These are phyloP conservation scores for Sisymbrium altissimum DNA, from an alignment of 345 rosid species.

Conservation along the genomic window DNA sequence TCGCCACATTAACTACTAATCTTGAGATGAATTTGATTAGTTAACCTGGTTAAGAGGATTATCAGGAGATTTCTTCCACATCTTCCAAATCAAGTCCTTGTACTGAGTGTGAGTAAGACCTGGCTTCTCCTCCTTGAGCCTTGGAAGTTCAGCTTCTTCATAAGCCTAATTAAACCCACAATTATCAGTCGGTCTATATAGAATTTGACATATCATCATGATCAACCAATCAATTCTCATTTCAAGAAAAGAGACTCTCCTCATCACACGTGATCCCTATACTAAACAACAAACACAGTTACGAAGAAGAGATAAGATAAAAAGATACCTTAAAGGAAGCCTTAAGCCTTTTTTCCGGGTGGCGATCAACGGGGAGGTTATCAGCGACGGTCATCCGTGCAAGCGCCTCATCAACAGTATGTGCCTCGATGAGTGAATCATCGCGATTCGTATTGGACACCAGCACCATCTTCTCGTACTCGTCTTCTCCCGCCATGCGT, in stretches of 20 bases:
- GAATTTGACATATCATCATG: too few species aligned
- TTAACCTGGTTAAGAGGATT: slow-evolving; percentile 92
- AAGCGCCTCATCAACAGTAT: slow-evolving; percentile 81
- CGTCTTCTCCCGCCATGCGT: slow-evolving; percentile 81
- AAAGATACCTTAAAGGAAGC: slow-evolving; percentile 94
- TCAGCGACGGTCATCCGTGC: slow-evolving; percentile 67
- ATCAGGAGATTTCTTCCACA: slow-evolving; percentile 99
- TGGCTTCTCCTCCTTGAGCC: slow-evolving; percentile 89
- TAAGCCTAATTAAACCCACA: slow-evolving; percentile 49
- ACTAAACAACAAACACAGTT: too few species aligned
- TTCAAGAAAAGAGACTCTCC: too few species aligned
- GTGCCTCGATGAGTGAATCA: slow-evolving; percentile 79
- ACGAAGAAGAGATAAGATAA: too few species aligned
- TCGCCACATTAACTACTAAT: too few species aligned
- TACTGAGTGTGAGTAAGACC: slow-evolving; percentile 96
- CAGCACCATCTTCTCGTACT: slow-evolving; percentile 78
- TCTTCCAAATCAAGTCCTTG: slow-evolving; percentile 96
- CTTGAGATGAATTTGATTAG: not conserved
- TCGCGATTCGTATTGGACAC: slow-evolving; percentile 86
- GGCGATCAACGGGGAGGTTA: slow-evolving; percentile 67
- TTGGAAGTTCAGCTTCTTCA: slow-evolving; percentile 95
- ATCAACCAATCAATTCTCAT: too few species aligned
- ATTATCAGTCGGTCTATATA: too few species aligned
- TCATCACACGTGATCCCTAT: too few species aligned
- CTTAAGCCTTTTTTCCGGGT: slow-evolving; percentile 85